Evolutionary conservation across 345 rosid species (phyloP).

Genomic region (Triadica sebifera): DNA sequence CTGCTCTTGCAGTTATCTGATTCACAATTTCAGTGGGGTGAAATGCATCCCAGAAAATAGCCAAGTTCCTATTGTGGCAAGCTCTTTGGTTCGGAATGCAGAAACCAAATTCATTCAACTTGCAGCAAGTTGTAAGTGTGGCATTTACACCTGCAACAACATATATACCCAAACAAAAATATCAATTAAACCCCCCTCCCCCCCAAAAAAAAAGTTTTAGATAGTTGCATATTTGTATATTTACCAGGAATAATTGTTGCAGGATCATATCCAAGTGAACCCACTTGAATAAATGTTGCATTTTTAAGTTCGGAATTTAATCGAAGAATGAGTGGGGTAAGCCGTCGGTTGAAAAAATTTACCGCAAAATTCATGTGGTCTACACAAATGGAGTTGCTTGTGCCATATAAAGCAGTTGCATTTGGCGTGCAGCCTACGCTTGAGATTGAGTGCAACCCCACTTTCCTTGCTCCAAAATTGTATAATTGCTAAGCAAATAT

Average conservation of each 20-base stretch:
- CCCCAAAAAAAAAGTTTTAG: neutral
- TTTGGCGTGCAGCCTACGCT: slow-evolving; percentile 23
- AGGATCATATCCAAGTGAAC: neutral
- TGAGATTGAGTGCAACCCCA: slow-evolving; percentile 7
- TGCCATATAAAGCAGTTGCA: neutral
- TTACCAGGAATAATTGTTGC: neutral
- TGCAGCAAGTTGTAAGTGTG: slow-evolving; percentile 6
- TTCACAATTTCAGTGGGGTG: slow-evolving; percentile 13
- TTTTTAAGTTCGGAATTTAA: neutral
- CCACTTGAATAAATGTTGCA: slow-evolving; percentile 7
- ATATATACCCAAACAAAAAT: neutral
- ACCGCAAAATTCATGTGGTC: slow-evolving; percentile 12
- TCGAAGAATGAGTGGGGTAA: neutral
- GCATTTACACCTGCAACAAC: neutral
- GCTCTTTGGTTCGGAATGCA: neutral
- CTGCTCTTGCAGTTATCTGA: neutral
- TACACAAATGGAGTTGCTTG: slow-evolving; percentile 5
- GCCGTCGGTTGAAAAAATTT: slow-evolving; percentile 1
- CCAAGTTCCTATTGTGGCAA: neutral
- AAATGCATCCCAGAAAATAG: slow-evolving; percentile 21
- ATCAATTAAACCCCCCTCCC: no score
- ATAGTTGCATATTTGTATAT: neutral
- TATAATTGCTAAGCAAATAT: neutral
- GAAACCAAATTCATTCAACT: neutral
- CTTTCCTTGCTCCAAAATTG: slow-evolving; percentile 17